Evolutionary conservation across 1,284 basidiomycete genomes (phyloP).

Genomic region (Microbotryum lychnidis-dioicae): DNA sequence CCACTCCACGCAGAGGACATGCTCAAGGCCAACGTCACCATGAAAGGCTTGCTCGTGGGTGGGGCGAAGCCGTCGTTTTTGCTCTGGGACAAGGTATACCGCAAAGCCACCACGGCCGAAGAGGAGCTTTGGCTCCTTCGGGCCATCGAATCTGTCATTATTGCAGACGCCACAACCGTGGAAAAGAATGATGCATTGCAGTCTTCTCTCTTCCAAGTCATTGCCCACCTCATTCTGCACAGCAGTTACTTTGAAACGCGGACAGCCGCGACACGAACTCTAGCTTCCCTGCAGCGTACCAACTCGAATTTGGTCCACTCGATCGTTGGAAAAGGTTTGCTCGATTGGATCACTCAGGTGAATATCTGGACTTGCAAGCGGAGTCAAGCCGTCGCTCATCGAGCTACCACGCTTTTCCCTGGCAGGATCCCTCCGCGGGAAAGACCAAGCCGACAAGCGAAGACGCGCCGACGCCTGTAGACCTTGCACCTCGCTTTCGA

Average conservation of each 20-base stretch:
- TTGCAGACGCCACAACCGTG: conserved; percentile 51
- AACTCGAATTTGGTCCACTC: conserved; percentile 45
- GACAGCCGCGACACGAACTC: conserved; percentile 40
- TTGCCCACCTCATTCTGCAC: conserved; percentile 61
- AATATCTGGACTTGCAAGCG: background rate
- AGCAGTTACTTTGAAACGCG: conserved; percentile 51
- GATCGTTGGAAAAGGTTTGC: conserved; percentile 51
- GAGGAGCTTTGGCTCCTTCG: conserved; percentile 75
- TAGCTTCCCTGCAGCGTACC: conserved; percentile 45
- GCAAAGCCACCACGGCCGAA: conserved; percentile 55
- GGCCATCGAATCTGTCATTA: conserved; percentile 52
- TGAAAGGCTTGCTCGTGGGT: conserved; percentile 41
- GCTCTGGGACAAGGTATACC: conserved; percentile 75
- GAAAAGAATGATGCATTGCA: conserved; percentile 52
- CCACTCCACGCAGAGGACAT: conserved; percentile 14
- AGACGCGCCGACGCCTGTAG: conserved; percentile 11
- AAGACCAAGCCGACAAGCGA: conserved; percentile 5
- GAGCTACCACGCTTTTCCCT: too few species aligned
- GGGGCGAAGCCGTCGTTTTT: conserved; percentile 69
- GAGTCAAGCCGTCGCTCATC: too few species aligned
- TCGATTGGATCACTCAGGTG: conserved; percentile 18
- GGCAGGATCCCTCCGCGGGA: background rate
- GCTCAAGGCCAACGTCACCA: conserved; percentile 35
- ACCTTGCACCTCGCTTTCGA: conserved; percentile 21
- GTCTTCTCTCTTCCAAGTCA: conserved; percentile 54